Conservation (phyloP, 164 flowering plant species). For the Vitis cinerea region DNA sequence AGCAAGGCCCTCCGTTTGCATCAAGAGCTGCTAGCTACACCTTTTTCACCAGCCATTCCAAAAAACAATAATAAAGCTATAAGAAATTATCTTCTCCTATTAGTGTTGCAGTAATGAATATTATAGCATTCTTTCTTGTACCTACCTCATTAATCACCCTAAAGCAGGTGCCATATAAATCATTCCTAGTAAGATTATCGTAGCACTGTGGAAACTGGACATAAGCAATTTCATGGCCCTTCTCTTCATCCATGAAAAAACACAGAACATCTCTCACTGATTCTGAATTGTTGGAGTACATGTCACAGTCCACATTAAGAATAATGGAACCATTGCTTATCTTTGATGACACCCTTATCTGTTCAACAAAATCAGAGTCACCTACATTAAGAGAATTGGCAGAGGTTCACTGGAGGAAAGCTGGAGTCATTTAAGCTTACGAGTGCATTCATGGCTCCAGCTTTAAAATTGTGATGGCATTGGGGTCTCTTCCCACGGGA, state of each 20-base stretch:
- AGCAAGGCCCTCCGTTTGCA: slow-evolving; percentile 31
- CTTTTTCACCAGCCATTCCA: slow-evolving; percentile 7
- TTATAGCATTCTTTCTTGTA: not conserved
- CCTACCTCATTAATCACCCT: slow-evolving; percentile 13
- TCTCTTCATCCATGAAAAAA: slow-evolving; percentile 40
- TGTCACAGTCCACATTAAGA: slow-evolving; percentile 32
- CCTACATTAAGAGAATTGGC: too few relatives aligned
- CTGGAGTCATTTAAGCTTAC: slow-evolving; percentile 16
- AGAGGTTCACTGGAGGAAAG: too few relatives aligned
- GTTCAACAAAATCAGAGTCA: too few relatives aligned
- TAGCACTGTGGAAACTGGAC: slow-evolving; percentile 33
- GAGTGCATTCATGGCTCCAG: slow-evolving; percentile 38
- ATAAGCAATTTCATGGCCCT: slow-evolving; percentile 34
- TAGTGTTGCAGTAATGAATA: too few relatives aligned
- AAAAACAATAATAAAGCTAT: not conserved
- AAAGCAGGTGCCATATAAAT: slow-evolving; percentile 14
- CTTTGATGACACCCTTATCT: too few relatives aligned
- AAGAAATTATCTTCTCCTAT: too few relatives aligned
- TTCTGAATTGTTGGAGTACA: slow-evolving; percentile 38
- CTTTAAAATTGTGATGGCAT: slow-evolving; percentile 31
- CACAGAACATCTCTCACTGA: slow-evolving; percentile 36
- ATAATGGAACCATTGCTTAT: too few relatives aligned
- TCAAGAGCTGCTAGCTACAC: slow-evolving; percentile 26
- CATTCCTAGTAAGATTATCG: slow-evolving; percentile 7
- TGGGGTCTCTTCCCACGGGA: slow-evolving; percentile 23